Evolutionary conservation across 1,139 yeast species (phyloP).

Genomic region (Geotrichum siamense): DNA sequence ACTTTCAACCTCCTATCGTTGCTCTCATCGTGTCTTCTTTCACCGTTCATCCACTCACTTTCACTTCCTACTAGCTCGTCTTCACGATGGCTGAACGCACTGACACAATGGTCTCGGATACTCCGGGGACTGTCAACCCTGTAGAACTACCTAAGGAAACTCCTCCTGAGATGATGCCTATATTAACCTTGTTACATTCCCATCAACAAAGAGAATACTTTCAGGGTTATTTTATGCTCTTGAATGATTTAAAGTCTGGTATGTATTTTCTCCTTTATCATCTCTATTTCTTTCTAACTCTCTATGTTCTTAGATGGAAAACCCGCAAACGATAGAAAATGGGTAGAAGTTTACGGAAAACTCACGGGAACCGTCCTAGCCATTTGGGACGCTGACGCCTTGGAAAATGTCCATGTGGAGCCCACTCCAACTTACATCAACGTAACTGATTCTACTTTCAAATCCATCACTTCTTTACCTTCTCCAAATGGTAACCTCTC

Average conservation of each 20-base stretch:
- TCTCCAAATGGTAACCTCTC: slow-evolving; percentile 57
- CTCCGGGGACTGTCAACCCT: slow-evolving; percentile 12
- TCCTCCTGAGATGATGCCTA: slow-evolving; percentile 49
- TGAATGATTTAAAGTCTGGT: slow-evolving; percentile 31
- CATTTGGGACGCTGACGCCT: slow-evolving; percentile 11
- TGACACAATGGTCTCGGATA: slow-evolving; percentile 10
- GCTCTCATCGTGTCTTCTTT: not conserved
- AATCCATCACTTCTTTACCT: slow-evolving; percentile 58
- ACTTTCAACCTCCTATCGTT: not conserved
- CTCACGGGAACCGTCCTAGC: slow-evolving; percentile 87
- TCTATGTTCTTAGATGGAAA: slow-evolving; percentile 29
- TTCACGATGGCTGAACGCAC: slow-evolving; percentile 4
- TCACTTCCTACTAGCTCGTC: not conserved
- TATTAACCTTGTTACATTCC: slow-evolving; percentile 29
- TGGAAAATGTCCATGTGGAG: slow-evolving; percentile 37
- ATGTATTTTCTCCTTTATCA: not conserved
- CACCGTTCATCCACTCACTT: not conserved
- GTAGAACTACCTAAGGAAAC: slow-evolving; percentile 31
- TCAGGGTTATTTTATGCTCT: slow-evolving; percentile 42
- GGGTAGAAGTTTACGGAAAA: slow-evolving; percentile 92
- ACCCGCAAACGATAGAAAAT: slow-evolving; percentile 66
- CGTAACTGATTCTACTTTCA: slow-evolving; percentile 84
- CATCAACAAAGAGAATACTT: slow-evolving; percentile 42
- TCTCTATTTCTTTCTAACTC: slow-evolving; percentile 6
- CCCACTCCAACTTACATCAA: slow-evolving; percentile 77